Evolutionary conservation across 345 rosid species (phyloP).

Genomic region (Geranium rotundifolium): DNA sequence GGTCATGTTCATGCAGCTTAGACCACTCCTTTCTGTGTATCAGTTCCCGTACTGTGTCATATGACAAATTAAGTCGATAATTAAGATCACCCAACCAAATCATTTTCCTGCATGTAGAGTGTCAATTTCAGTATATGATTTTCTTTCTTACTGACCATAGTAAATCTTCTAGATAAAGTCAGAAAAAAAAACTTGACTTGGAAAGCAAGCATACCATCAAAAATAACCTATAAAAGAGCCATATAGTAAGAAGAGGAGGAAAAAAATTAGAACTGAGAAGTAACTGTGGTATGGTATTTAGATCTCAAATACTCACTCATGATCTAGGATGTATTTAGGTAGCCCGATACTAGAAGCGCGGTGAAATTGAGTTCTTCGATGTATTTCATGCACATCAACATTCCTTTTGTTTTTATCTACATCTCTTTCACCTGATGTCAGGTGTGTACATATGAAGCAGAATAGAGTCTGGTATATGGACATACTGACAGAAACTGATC

Average conservation of each 20-base stretch:
- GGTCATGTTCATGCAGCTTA: slow-evolving; percentile 56
- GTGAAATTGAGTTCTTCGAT: slow-evolving; percentile 60
- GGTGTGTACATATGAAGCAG: slow-evolving; percentile 75
- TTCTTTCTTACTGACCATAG: no score
- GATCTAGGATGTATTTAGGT: slow-evolving; percentile 62
- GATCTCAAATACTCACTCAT: slow-evolving; percentile 51
- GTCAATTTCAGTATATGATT: not conserved
- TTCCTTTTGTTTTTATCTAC: slow-evolving; percentile 84
- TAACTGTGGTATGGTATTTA: not conserved
- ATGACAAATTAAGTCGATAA: slow-evolving; percentile 68
- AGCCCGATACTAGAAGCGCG: slow-evolving; percentile 43
- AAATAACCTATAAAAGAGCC: no score
- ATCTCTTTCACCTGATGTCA: slow-evolving; percentile 85
- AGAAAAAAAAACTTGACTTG: no score
- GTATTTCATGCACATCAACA: slow-evolving; percentile 83
- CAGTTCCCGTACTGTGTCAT: slow-evolving; percentile 52
- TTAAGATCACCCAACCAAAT: slow-evolving; percentile 95
- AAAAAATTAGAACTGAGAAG: no score
- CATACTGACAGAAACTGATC: slow-evolving; percentile 91
- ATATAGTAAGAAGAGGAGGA: no score
- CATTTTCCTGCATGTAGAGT: slow-evolving; percentile 44
- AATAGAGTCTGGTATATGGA: slow-evolving; percentile 78
- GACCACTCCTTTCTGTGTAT: slow-evolving; percentile 63
- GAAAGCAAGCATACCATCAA: no score
- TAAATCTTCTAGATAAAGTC: no score